Conservation (phyloP, 305 asterid species). For the Fraxinus xanthoxyloides region DNA sequence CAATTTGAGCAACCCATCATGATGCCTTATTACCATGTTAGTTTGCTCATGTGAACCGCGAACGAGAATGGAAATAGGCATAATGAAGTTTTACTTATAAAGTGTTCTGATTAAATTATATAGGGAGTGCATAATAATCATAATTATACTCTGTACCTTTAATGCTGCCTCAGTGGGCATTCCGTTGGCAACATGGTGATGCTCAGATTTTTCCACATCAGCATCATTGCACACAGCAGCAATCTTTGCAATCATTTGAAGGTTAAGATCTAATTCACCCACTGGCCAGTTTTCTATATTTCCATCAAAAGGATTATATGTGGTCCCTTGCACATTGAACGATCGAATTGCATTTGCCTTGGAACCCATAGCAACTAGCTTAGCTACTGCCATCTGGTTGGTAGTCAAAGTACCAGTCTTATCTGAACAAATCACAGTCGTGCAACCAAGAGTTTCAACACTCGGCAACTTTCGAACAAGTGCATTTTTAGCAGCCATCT, state of each 20-base stretch:
- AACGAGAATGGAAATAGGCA: not conserved
- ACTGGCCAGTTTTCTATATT: conserved; percentile 70
- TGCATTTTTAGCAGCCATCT: conserved; percentile 99
- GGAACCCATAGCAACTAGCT: conserved; percentile 79
- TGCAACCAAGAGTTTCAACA: conserved; percentile 99
- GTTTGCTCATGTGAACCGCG: not conserved
- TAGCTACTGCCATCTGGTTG: conserved; percentile 94
- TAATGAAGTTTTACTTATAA: not conserved
- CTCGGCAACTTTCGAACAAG: conserved; percentile 98
- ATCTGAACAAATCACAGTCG: conserved; percentile 97
- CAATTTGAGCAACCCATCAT: not conserved
- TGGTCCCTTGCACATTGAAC: conserved; percentile 78
- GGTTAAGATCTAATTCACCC: conserved; percentile 68
- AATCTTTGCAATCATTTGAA: conserved; percentile 79
- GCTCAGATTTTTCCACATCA: conserved; percentile 63
- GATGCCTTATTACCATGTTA: not conserved
- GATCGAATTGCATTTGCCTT: conserved; percentile 45
- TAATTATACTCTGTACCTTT: not conserved
- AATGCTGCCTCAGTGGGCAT: conserved; percentile 1
- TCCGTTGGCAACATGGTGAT: conserved; percentile 11
- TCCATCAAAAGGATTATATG: conserved; percentile 85
- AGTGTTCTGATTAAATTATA: not conserved
- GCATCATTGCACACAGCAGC: conserved; percentile 91
- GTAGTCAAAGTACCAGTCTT: conserved; percentile 96
- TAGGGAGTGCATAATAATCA: not conserved